Evolutionary conservation across 768 basidiomycete genomes (phyloP).

Genomic region (Leccinum variicolor): DNA sequence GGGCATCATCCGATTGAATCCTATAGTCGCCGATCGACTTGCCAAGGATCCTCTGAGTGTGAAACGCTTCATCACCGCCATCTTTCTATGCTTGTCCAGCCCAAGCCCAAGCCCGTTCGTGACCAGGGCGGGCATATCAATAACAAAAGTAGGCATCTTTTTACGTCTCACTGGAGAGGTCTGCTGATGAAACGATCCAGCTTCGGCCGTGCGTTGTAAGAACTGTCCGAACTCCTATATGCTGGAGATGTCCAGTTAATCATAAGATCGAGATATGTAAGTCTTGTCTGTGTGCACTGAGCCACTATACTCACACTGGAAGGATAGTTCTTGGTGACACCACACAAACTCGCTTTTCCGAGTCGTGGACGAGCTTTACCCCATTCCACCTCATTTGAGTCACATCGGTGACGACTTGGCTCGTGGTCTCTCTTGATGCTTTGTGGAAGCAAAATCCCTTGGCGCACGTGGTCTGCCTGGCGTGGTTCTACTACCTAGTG

Average conservation of each 20-base stretch:
- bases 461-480: conserved; percentile 67
- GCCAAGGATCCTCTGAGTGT: conserved; percentile 62
- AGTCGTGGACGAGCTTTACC: conserved; percentile 88
- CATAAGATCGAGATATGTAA: conserved; percentile 94
- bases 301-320: background rate
- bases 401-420: conserved; percentile 95
- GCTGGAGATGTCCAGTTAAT: conserved; percentile 92
- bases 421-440: conserved; percentile 74
- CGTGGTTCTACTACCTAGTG: too few relatives aligned
- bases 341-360: conserved; percentile 90
- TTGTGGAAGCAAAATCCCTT: conserved; percentile 75
- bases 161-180: background rate
- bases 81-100: conserved; percentile 92
- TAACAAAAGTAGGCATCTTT: conserved; percentile 56
- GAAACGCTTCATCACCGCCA: conserved; percentile 87
- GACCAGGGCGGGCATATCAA: conserved; percentile 82
- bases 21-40: conserved; percentile 70
- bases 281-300: conserved; percentile 25
- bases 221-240: conserved; percentile 80
- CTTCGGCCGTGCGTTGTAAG: conserved; percentile 86
- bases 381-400: conserved; percentile 91
- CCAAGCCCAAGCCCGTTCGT: conserved; percentile 79
- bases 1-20: conserved; percentile 88
- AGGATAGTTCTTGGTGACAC: conserved; percentile 75
- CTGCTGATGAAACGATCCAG: conserved; percentile 32